phyloP scores from a whole-genome alignment of 129 eudicot species.

The Centaurea solstitialis region DNA sequence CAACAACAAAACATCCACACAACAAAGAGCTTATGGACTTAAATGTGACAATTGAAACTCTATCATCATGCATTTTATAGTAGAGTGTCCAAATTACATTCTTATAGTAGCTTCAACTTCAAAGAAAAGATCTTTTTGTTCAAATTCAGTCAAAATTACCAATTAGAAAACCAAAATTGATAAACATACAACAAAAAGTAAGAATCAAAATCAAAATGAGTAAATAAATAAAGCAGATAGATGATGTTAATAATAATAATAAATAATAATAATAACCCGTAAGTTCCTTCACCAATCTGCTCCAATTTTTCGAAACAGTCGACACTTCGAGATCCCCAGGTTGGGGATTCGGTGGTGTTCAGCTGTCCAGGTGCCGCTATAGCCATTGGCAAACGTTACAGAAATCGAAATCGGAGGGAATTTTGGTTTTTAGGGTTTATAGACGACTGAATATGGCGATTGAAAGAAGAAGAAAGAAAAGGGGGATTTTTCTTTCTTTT shows the following conservation, averaged over 20 bases:
- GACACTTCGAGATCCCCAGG: conserved; percentile 81
- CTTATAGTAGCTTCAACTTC: neutral
- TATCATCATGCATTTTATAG: neutral
- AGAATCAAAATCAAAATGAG: neutral
- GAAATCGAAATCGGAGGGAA: conserved; percentile 1
- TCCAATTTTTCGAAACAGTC: conserved; percentile 86
- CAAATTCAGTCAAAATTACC: neutral
- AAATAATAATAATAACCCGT: too few relatives aligned
- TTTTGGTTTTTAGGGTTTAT: conserved; percentile 8
- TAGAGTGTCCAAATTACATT: neutral
- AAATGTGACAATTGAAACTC: neutral
- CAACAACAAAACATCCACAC: too few relatives aligned
- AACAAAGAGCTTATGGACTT: neutral
- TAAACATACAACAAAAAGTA: neutral
- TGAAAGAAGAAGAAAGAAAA: neutral
- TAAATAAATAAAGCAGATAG: conserved; percentile 8
- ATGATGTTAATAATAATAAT: conserved; percentile 14
- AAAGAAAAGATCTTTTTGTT: neutral
- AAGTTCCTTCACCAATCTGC: conserved; percentile 89
- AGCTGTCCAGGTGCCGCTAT: conserved; percentile 67
- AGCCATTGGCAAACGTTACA: conserved; percentile 41
- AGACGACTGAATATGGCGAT: neutral
- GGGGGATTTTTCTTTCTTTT: neutral
- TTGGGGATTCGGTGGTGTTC: conserved; percentile 56
- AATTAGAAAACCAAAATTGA: neutral